phyloP scores from a whole-genome alignment of 352 stramenopile species.

The Phytophthora agathidicida region DNA sequence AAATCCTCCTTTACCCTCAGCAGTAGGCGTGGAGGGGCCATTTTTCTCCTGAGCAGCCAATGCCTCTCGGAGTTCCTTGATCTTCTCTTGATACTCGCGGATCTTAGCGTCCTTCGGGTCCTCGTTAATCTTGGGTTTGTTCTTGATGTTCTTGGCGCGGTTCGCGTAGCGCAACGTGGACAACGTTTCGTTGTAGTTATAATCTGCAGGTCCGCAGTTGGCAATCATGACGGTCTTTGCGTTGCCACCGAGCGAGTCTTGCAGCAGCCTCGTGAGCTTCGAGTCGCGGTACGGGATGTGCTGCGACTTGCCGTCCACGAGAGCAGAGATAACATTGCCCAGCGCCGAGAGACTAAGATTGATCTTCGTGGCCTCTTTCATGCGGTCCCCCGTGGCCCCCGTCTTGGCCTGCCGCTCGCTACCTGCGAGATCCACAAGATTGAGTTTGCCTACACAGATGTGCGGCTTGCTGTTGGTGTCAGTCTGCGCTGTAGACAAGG shows the following conservation, averaged over 20 bases:
- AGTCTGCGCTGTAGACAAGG: constrained; percentile 57
- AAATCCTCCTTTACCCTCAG: constrained; percentile 21
- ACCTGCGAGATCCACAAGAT: constrained; percentile 96
- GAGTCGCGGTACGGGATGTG: constrained; percentile 95
- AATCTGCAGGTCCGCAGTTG: constrained; percentile 96
- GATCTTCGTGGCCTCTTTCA: constrained; percentile 96
- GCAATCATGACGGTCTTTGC: constrained; percentile 98
- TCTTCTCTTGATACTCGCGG: constrained; percentile 68
- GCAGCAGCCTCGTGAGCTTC: constrained; percentile 89
- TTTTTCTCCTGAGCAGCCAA: constrained; percentile 67
- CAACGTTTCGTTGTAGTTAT: constrained; percentile 96
- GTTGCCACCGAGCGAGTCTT: constrained; percentile 95
- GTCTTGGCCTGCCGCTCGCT: constrained; percentile 94
- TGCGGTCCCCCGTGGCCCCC: constrained; percentile 88
- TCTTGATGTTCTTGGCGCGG: constrained; percentile 94
- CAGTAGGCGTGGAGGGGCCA: constrained; percentile 4
- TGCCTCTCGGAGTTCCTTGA: constrained; percentile 59
- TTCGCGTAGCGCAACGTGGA: constrained; percentile 95
- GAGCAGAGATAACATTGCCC: constrained; percentile 84
- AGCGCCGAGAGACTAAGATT: constrained; percentile 80
- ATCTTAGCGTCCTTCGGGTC: constrained; percentile 84
- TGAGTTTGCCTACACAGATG: constrained; percentile 95
- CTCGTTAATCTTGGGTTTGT: constrained; percentile 93
- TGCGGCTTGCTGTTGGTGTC: constrained; percentile 45
- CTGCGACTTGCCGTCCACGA: constrained; percentile 89